Base-by-base conservation (phyloP, 768 basidiomycete species). In the Agrocybe praecox region DNA sequence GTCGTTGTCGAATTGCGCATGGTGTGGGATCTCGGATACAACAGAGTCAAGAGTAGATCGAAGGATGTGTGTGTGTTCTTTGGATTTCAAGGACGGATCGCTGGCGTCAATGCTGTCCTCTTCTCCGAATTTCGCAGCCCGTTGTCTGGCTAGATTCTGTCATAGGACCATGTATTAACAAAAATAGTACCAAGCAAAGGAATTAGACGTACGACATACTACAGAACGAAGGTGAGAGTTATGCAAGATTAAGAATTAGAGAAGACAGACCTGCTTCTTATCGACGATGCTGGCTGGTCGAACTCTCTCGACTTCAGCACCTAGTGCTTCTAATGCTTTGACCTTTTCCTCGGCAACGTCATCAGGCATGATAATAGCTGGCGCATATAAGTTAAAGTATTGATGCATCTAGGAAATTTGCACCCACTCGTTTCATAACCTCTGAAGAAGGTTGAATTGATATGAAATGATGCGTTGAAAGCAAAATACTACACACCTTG, bases 211-310 rank as follows among this genome's bases (percentile, higher is more conserved):
- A 89, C 87, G 54, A 89, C 88, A 65, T 87, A 89, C 85, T 89
- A 60, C 2, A 49, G 56, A 21, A 14, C 14, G 2, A 48, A 15
- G 49, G 32, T n/a, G 53, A 55, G 11, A 52, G 9, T 36, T 44
- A 46, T 2, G 32, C 43, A 44, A 44, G 29, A 66, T 8, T 29
- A 22, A 2, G 7, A 49, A 15, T 15, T 29, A 40, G 63, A 34
- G 32, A 52, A 50, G 11, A 49, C 79, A 42, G 49, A 88, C 92
- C 83, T 97, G 95, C 69, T 94, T 94, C 73, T 94, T 93, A 75
- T 98, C 96, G 12, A 99, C 90, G 58, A 98, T 98, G 63, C 95
- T 96, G 4, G 93, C 91, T 4, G 94, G 94, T n/a, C 94, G 81
- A 24, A 96, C 94, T 51, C 90, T 82, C 66, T 93, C 90, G 1